Conservation (phyloP, 768 basidiomycete genomes). For the Suillus sp. region DNA sequence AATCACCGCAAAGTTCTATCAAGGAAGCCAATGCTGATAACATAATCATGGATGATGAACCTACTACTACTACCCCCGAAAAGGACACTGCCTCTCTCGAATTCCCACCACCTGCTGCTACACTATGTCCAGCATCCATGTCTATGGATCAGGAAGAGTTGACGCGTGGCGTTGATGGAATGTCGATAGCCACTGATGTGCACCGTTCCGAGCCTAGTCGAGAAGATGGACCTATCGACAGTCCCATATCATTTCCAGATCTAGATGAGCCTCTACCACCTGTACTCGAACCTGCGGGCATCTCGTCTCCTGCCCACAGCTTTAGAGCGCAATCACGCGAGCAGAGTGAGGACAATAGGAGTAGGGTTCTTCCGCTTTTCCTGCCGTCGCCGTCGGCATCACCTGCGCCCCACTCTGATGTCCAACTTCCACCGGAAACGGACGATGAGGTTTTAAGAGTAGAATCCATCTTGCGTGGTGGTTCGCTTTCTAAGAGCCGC, state of each 20-base stretch:
- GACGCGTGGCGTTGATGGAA: slow-evolving; percentile 22
- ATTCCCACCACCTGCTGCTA: background rate
- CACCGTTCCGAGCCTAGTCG: background rate
- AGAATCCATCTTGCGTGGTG: slow-evolving; percentile 7
- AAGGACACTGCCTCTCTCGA: background rate
- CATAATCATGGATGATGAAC: slow-evolving; percentile 5
- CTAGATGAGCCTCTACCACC: slow-evolving; percentile 18
- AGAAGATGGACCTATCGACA: slow-evolving; percentile 28
- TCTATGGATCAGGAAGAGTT: slow-evolving; percentile 5
- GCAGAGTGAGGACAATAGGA: slow-evolving; percentile 14
- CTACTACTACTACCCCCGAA: background rate
- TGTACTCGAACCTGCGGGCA: slow-evolving; percentile 8
- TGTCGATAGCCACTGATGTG: slow-evolving; percentile 25
- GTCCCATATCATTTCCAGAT: slow-evolving; percentile 15
- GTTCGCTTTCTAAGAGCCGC: slow-evolving; percentile 25
- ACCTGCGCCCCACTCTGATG: slow-evolving; percentile 18
- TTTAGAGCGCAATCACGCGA: slow-evolving; percentile 18
- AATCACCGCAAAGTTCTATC: slow-evolving; percentile 1
- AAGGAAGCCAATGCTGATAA: slow-evolving; percentile 2
- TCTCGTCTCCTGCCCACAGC: slow-evolving; percentile 11
- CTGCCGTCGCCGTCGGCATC: slow-evolving; percentile 48
- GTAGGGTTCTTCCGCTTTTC: slow-evolving; percentile 45
- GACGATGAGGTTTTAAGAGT: slow-evolving; percentile 21
- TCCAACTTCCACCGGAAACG: slow-evolving; percentile 24
- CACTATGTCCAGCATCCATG: background rate